Evolutionary conservation across 306 rosid species (phyloP).

Genomic region (Trifolium subterraneum): DNA sequence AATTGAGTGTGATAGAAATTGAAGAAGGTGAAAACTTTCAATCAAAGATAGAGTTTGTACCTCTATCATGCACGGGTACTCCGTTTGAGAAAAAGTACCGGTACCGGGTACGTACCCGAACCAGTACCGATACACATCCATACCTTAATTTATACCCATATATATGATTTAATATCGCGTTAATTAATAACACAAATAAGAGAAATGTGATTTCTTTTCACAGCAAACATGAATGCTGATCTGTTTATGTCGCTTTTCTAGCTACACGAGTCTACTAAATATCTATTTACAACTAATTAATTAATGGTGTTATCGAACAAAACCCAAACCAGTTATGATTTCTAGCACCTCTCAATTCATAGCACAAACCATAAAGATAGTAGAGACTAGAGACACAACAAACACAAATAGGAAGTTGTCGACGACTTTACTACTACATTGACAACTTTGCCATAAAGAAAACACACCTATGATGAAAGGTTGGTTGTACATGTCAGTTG

Average conservation of each 20-base stretch:
- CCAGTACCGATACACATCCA: too few species aligned
- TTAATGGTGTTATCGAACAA: not conserved
- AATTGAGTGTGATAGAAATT: not conserved
- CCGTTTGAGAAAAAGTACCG: too few species aligned
- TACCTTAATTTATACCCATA: too few species aligned
- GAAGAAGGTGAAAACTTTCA: conserved; percentile 3
- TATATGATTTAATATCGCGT: conserved; percentile 6
- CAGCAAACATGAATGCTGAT: not conserved
- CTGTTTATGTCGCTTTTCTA: conserved; percentile 13
- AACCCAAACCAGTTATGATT: too few species aligned
- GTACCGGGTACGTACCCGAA: too few species aligned
- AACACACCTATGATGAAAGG: conserved; percentile 92
- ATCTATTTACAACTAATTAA: not conserved
- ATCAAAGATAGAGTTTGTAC: not conserved
- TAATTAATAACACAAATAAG: conserved; percentile 20
- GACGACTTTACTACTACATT: conserved; percentile 33
- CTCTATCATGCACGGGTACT: too few species aligned
- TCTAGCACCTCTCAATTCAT: too few species aligned
- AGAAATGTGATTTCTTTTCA: conserved; percentile 5
- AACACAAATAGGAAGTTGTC: conserved; percentile 5
- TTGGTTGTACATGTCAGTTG: conserved; percentile 67
- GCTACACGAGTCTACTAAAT: not conserved
- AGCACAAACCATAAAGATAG: too few species aligned
- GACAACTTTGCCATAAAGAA: conserved; percentile 23
- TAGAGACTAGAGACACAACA: too few species aligned